Evolutionary conservation across 768 basidiomycete species (phyloP).

Genomic region (Leucosporidium creatinivorum): DNA sequence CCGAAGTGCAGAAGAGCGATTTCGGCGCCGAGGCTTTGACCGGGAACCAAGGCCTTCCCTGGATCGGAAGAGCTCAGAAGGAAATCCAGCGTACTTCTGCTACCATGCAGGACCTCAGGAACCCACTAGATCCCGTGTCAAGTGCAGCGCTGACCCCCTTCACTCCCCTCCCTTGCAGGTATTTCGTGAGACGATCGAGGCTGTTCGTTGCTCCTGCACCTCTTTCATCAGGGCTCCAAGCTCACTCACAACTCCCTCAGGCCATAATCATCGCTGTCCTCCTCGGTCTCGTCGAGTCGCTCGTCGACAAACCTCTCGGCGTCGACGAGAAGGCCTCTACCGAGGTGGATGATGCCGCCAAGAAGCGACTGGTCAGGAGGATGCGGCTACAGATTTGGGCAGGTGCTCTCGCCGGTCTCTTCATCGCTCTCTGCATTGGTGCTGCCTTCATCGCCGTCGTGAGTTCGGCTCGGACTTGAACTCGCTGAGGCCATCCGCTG

Average conservation of each 20-base stretch:
- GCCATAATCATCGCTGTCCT: conserved; percentile 86
- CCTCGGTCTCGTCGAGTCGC: conserved; percentile 78
- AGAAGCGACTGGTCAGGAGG: conserved; percentile 51
- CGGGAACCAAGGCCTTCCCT: no score
- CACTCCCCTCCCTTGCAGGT: conserved; percentile 30
- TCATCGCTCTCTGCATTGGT: conserved; percentile 72
- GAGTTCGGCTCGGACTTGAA: conserved; percentile 4
- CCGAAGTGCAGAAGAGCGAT: conserved; percentile 28
- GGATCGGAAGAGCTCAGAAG: no score
- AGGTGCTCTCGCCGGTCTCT: conserved; percentile 57
- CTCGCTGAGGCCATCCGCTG: conserved; percentile 14
- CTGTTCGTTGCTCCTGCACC: conserved; percentile 56
- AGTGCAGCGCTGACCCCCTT: neutral
- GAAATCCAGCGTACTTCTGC: no score
- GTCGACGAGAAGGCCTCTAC: neutral
- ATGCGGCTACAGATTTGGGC: conserved; percentile 48
- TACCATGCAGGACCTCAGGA: no score
- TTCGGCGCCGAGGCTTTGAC: neutral
- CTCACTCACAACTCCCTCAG: neutral
- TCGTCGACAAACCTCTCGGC: conserved; percentile 45
- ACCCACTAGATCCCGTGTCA: no score
- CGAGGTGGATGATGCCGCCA: conserved; percentile 11
- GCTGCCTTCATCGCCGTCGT: conserved; percentile 78
- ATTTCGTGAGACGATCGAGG: conserved; percentile 69
- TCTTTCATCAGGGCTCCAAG: conserved; percentile 52